Base-by-base conservation (phyloP, 148 eudicot species). In the Cornus florida region DNA sequence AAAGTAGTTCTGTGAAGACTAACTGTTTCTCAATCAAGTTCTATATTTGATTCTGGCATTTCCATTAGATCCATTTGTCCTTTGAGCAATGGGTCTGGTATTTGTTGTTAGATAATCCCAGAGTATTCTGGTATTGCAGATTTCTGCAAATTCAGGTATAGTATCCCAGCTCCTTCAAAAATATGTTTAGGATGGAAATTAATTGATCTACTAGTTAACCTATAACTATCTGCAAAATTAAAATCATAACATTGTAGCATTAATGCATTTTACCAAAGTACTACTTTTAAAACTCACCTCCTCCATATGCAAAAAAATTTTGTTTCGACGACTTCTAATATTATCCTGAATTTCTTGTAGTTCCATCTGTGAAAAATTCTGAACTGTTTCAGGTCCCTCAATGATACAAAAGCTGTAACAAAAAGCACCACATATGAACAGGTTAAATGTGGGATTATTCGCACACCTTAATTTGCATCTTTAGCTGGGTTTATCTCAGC, bases 381-480 rank as follows among this genome's bases (percentile, higher is more conserved):
- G 89, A 72, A 91, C 97, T 41, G 97, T 95, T 87, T 95, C 98
- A 50, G 98, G 98, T n/a, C 98, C 98, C 86, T 95, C 98, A 64
- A 95, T 95, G 69, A 95, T 93, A 76, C 98, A 95, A 88, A 93
- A 93, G 74, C 97, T 95, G 92, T 87, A 85, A 53, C 32, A 67
- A 46, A 56, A 77, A 17, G 60, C 56, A 32, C 8, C 39, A 24
- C 7, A 8, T 6, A 57, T 12, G 33, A 53, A 19, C 66, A 62
- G 11, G 24, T 62, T 62, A 62, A 62, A 4, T n/a, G 66, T 20
- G 59, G 59, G 12, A 6, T 62, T 62, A n/a, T 19, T 62, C 66
- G 12, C 48, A 57, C 62, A 57, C 62, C 62, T 57, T 57, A 57
- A 57, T 57, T 57, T 53, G 17, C 17, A 53, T 12, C 14, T 11